phyloP scores from a whole-genome alignment of 2,329 filamentous ascomycete genomes.

The Davidsoniella neocaledoniae region DNA sequence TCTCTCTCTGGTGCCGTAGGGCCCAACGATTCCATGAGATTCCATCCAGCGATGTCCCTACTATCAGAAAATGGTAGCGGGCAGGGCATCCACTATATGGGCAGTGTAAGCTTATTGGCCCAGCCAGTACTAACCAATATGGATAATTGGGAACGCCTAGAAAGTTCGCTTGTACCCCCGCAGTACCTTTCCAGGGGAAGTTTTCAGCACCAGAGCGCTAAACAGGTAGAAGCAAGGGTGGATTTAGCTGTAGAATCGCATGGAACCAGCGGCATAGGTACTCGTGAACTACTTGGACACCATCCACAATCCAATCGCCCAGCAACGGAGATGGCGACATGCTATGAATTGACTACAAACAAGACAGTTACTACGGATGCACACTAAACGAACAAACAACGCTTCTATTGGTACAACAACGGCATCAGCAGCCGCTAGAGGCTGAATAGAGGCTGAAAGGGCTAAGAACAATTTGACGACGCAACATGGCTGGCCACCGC shows the following conservation, averaged over 20 bases:
- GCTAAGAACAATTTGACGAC: too few species aligned
- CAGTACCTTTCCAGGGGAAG: conserved; percentile 6
- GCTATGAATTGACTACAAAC: not conserved
- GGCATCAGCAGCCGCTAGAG: too few species aligned
- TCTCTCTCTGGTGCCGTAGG: not conserved
- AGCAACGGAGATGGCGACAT: conserved; percentile 6
- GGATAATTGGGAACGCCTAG: not conserved
- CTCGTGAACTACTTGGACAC: not conserved
- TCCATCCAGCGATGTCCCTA: conserved; percentile 12
- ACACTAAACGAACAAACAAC: too few species aligned
- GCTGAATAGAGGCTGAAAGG: too few species aligned
- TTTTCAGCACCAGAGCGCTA: not conserved
- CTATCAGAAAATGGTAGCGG: conserved; percentile 2
- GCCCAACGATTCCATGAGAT: conserved; percentile 14
- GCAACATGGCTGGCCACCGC: too few species aligned
- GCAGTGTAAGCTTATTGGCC: conserved; percentile 9
- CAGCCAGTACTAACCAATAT: not conserved
- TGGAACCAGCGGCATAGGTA: conserved; percentile 9
- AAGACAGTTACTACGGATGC: too few species aligned
- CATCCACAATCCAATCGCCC: not conserved
- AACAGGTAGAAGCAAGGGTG: not conserved
- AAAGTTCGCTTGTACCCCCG: conserved; percentile 8
- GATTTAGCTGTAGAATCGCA: conserved; percentile 7
- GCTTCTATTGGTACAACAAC: too few species aligned
- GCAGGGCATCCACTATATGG: conserved; percentile 8